A percentile compares a stretch with the other conserved stretches of the same genome.
These are phyloP conservation scores for Cryptococcus amylolentus DNA, from an alignment of 1,284 basidiomycete genomes.

Conservation along the genomic window DNA sequence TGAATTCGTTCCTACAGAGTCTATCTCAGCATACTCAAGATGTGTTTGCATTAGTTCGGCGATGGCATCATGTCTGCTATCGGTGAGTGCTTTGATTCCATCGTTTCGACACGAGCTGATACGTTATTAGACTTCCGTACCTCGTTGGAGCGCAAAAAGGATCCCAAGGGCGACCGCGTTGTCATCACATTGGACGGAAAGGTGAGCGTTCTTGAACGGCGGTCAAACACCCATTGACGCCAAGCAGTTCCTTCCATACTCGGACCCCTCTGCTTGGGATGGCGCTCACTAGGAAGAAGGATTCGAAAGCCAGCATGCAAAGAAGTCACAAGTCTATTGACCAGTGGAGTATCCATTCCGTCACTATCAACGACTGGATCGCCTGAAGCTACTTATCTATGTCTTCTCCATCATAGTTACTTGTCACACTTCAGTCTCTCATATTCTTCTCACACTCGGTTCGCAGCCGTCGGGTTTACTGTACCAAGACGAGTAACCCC, in stretches of 20 bases:
- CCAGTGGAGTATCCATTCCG: neutral
- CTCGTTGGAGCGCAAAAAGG: slow-evolving; percentile 65
- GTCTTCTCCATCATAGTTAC: neutral
- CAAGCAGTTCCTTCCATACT: slow-evolving; percentile 30
- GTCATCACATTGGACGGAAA: slow-evolving; percentile 77
- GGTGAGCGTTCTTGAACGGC: slow-evolving; percentile 8
- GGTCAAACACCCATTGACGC: neutral
- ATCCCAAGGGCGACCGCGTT: slow-evolving; percentile 79
- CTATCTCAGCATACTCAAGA: neutral
- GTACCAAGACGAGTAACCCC: neutral
- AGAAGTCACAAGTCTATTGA: neutral
- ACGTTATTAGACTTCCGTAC: slow-evolving; percentile 59
- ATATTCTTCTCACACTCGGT: neutral
- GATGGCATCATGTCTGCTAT: slow-evolving; percentile 92
- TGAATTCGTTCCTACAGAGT: slow-evolving; percentile 28
- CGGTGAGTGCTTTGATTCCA: slow-evolving; percentile 33
- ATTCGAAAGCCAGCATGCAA: neutral
- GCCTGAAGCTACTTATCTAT: neutral
- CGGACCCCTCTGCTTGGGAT: slow-evolving; percentile 22
- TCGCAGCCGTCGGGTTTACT: neutral
- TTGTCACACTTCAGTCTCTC: neutral
- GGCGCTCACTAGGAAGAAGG: neutral
- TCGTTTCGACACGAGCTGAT: neutral
- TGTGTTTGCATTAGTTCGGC: slow-evolving; percentile 60
- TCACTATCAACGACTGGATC: neutral